Percentiles rank a stretch among this genome's conserved stretches.
phyloP scores from a whole-genome alignment of 805 yeast genomes.

The Yarrowia porcina region DNA sequence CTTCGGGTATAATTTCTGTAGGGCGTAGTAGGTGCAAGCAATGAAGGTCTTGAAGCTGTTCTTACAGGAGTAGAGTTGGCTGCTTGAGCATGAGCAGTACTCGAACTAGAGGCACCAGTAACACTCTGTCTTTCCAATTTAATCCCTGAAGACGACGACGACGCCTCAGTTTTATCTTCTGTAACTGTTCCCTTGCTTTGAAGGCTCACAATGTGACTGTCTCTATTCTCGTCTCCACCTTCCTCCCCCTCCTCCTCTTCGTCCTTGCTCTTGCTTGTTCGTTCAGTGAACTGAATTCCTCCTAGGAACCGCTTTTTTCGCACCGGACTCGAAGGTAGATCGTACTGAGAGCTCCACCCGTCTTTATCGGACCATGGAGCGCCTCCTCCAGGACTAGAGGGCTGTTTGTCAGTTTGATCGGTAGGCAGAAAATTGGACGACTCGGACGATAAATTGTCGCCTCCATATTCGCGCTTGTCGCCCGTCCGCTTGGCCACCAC shows the following conservation, averaged over 20 bases:
- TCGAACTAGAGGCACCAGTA: too few relatives aligned
- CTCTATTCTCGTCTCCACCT: not conserved
- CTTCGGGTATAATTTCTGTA: not conserved
- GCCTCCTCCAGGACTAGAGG: not conserved
- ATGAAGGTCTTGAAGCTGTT: not conserved
- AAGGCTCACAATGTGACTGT: not conserved
- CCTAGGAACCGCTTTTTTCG: conserved; percentile 12
- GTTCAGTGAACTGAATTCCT: not conserved
- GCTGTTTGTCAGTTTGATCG: not conserved
- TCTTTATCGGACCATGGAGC: not conserved
- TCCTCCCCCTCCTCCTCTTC: not conserved
- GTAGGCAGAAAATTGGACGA: conserved; percentile 10
- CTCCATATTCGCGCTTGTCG: conserved; percentile 11
- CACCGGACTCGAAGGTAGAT: conserved; percentile 11
- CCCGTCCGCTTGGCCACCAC: not conserved
- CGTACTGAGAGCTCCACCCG: not conserved
- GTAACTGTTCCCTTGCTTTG: not conserved
- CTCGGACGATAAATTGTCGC: not conserved
- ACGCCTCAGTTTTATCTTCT: not conserved
- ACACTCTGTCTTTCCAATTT: not conserved
- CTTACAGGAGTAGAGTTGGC: not conserved
- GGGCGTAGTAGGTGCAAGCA: not conserved
- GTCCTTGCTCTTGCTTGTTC: not conserved
- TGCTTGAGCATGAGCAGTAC: too few relatives aligned
- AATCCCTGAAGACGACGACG: not conserved